Evolutionary conservation across 2,329 filamentous ascomycete genomes (phyloP).

Genomic region (Hypoxylon sp.): DNA sequence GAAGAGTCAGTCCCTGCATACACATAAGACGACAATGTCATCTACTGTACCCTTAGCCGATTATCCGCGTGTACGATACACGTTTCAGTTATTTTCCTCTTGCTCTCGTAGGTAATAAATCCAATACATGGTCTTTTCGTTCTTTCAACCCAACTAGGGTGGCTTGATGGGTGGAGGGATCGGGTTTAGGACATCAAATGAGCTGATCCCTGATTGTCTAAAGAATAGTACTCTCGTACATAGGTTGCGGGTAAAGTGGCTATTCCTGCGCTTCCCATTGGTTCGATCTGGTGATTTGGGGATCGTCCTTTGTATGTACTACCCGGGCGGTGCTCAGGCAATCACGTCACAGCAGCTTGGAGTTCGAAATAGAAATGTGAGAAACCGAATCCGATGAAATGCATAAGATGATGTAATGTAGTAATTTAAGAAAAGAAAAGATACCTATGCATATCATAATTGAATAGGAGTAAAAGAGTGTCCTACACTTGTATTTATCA

Average conservation of each 20-base stretch:
- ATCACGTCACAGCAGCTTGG: neutral
- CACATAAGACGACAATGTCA: neutral
- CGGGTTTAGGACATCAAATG: constrained; percentile 30
- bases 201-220: constrained; percentile 34
- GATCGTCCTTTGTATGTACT: constrained; percentile 6
- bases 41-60: neutral
- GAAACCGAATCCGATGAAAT: neutral
- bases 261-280: constrained; percentile 38
- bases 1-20: constrained; percentile 1
- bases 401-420: neutral
- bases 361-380: constrained; percentile 5
- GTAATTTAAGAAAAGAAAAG: neutral
- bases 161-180: constrained; percentile 19
- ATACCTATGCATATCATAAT: constrained; percentile 3
- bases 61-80: constrained; percentile 10
- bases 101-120: too few relatives aligned
- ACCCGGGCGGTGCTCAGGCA: constrained; percentile 5
- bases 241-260: constrained; percentile 15
- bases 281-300: constrained; percentile 34
- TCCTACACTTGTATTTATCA: neutral
- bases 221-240: constrained; percentile 17
- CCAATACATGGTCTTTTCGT: constrained; percentile 6
- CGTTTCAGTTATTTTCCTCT: too few relatives aligned
- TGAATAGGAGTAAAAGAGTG: neutral
- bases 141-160: constrained; percentile 26